Evolutionary conservation across 140 eudicot genomes (phyloP), one percentile per base, ranked within the genome.

Genomic region (Ambrosia hybrid): DNA sequence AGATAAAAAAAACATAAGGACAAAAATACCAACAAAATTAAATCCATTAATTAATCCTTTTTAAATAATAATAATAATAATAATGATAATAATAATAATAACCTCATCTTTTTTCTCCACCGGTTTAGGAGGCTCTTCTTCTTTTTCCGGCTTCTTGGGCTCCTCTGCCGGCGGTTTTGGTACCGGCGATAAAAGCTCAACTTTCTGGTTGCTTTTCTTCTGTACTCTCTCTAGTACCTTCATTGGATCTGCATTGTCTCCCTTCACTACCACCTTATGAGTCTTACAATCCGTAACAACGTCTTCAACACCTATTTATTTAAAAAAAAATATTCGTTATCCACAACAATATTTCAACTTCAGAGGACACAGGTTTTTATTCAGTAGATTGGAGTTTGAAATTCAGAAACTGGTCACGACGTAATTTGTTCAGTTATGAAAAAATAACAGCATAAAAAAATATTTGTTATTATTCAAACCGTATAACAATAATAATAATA

Each of bases 41-140:
- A 16, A 59, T 57, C 57, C 43, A 6, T 26, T 17, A n/a, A n/a
- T n/a, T n/a, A 0, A 43, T 6, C n/a, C 1, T 21, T 21, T 21
- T 65, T 52, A 7, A 10, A 9, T 26, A 70, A 4, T 15, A 37
- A 1, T 51, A 17, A 2, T 4, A 10, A 9, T 46, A 46, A 41
- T 41, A 41, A 5, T 5, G 6, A 41, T 4, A 39, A 0, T 3
- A 0, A 39, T 71, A 63, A 73, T 36, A 9, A 5, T 10, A 34
- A 83, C 96, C 95, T 90, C 89, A 13, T 79, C 86, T 75, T 81
- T 85, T 65, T 90, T 90, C 67, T 83, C 97, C 69, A 82, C 88
- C 7, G 83, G 73, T 64, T 90, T 83, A 51, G 83, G 73, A 16
- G 69, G 65, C 72, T 83, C 81, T 67, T 82, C 81, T 70, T 78